Conservation (phyloP, 371 early-diverging fungal genomes). For the Zychaea mexicana region DNA sequence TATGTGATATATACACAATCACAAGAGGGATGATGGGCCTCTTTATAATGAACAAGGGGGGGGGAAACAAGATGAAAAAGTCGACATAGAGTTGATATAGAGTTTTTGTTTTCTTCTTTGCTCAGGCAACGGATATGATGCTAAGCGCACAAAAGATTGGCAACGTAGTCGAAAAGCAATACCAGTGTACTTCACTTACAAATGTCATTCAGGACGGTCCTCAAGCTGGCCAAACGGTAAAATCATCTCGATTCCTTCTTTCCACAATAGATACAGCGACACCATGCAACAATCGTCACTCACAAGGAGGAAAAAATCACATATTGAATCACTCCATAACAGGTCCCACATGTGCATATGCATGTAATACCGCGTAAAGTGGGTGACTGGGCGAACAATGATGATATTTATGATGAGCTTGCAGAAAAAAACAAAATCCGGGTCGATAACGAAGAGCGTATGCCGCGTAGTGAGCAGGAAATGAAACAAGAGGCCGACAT, state of each 20-base stretch:
- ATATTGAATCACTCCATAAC: background rate
- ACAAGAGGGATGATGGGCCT: no score
- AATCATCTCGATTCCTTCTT: background rate
- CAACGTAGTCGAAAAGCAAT: constrained; percentile 75
- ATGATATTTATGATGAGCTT: constrained; percentile 87
- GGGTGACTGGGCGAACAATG: constrained; percentile 87
- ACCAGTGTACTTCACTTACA: constrained; percentile 71
- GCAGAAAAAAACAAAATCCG: constrained; percentile 52
- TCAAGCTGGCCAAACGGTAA: constrained; percentile 89
- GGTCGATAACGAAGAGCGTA: constrained; percentile 72
- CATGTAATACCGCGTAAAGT: constrained; percentile 89
- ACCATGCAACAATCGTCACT: background rate
- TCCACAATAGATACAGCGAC: no score
- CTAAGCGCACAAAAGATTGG: constrained; percentile 76
- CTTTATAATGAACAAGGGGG: no score
- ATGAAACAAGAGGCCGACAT: constrained; percentile 78
- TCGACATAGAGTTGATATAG: no score
- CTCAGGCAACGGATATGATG: constrained; percentile 73
- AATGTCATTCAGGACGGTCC: constrained; percentile 83
- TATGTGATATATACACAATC: no score
- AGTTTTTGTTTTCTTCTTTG: background rate
- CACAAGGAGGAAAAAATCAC: background rate
- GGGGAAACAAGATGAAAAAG: no score
- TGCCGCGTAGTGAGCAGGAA: constrained; percentile 69
- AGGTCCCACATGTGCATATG: constrained; percentile 89